phyloP scores from a whole-genome alignment of 805 yeast genomes.

The Helenozyma rhizophorensis region DNA sequence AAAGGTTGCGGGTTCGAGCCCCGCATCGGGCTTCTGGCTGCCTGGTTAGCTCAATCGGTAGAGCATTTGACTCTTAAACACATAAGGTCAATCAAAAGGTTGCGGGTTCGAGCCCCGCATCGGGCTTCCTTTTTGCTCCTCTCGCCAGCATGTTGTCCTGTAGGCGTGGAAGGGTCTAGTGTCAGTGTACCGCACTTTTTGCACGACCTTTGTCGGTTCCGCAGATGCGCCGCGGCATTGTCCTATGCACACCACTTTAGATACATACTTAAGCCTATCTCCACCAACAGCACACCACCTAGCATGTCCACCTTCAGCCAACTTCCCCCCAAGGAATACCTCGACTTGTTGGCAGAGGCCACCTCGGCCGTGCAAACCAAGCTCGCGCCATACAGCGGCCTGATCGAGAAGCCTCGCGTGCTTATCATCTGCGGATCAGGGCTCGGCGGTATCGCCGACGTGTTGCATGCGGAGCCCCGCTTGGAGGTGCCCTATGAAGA shows the following conservation, averaged over 20 bases:
- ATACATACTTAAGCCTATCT: too few species aligned
- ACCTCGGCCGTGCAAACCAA: conserved; percentile 11
- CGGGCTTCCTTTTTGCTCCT: conserved; percentile 22
- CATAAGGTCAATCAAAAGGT: conserved; percentile 28
- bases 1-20: conserved; percentile 34
- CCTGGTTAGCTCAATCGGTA: conserved; percentile 33
- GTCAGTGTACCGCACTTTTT: too few species aligned
- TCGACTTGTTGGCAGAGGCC: conserved; percentile 19
- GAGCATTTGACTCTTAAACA: conserved; percentile 30
- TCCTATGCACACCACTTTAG: too few species aligned
- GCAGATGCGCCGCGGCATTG: too few species aligned
- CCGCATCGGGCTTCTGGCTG: conserved; percentile 29
- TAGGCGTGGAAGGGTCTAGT: too few species aligned
- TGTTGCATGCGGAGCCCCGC: conserved; percentile 36
- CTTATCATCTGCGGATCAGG: conserved; percentile 95
- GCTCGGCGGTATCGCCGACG: conserved; percentile 74
- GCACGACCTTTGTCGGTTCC: too few species aligned
- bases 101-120: conserved; percentile 34
- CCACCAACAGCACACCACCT: too few species aligned
- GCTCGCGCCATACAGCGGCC: conserved; percentile 7
- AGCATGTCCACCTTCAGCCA: conserved; percentile 4
- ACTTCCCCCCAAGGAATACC: conserved; percentile 17
- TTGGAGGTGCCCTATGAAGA: conserved; percentile 55
- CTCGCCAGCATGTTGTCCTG: too few species aligned
- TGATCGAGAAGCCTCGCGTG: conserved; percentile 47